These are phyloP conservation scores for Zymoseptoria pseudotritici DNA, from an alignment of 2,329 filamentous ascomycete species.

Conservation along the genomic window DNA sequence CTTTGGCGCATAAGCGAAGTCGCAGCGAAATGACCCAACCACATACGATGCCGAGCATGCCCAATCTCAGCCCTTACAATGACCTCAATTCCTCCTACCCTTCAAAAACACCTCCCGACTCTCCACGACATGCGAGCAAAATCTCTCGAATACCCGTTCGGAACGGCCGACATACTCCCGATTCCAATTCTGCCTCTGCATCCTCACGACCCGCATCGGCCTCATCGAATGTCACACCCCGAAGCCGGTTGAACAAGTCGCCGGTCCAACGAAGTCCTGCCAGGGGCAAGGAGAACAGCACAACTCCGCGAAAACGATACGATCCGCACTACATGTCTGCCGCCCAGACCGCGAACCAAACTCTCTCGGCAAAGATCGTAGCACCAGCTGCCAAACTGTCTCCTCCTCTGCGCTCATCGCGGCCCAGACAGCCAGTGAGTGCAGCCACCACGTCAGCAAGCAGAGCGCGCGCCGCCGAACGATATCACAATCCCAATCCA, in stretches of 20 bases:
- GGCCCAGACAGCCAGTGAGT: conserved; percentile 72
- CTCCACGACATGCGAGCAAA: conserved; percentile 13
- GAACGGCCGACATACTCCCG: conserved; percentile 20
- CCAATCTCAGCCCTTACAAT: conserved; percentile 17
- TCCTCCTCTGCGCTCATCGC: conserved; percentile 70
- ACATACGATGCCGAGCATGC: conserved; percentile 22
- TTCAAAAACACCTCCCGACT: conserved; percentile 18
- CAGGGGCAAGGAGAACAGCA: conserved; percentile 23
- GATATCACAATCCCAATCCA: conserved; percentile 36
- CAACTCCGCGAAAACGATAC: conserved; percentile 28
- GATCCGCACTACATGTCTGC: conserved; percentile 23
- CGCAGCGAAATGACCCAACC: conserved; percentile 26
- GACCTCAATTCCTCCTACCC: conserved; percentile 16
- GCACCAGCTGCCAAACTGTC: conserved; percentile 65
- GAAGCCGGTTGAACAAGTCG: conserved; percentile 22
- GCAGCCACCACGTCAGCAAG: conserved; percentile 65
- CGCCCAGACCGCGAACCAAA: conserved; percentile 20
- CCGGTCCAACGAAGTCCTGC: conserved; percentile 19
- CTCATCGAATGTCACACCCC: conserved; percentile 18
- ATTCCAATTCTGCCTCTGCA: conserved; percentile 27
- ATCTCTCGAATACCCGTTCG: conserved; percentile 28
- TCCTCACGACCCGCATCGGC: conserved; percentile 23
- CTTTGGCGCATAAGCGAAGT: conserved; percentile 27
- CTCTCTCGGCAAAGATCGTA: conserved; percentile 65
- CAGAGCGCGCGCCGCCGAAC: conserved; percentile 57